A percentile compares a stretch with the other conserved stretches of the same genome.
These are phyloP conservation scores for Pulveroboletus sp. DNA, from an alignment of 768 basidiomycete genomes.

Conservation along the genomic window DNA sequence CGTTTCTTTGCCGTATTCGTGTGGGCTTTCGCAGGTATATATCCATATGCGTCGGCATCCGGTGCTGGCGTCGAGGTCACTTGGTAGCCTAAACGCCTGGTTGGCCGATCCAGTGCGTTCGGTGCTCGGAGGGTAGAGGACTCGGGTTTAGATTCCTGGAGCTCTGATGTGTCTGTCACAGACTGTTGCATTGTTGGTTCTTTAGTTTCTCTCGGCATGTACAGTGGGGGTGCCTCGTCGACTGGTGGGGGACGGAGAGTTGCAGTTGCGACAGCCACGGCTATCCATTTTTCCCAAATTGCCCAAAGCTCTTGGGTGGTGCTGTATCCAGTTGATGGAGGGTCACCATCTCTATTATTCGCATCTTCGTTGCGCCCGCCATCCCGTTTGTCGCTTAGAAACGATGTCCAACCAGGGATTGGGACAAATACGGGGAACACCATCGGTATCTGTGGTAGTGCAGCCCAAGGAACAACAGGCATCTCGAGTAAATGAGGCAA, in stretches of 20 bases:
- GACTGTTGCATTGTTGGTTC: slow-evolving; percentile 4
- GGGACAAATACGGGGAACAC: slow-evolving; percentile 80
- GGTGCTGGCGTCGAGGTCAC: slow-evolving; percentile 50
- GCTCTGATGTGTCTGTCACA: not conserved
- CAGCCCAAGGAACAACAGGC: slow-evolving; percentile 57
- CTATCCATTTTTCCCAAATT: slow-evolving; percentile 75
- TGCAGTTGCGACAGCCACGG: slow-evolving; percentile 47
- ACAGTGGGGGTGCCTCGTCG: slow-evolving; percentile 65
- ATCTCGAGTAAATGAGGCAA: slow-evolving; percentile 64
- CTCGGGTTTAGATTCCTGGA: slow-evolving; percentile 4
- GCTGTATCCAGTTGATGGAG: slow-evolving; percentile 36
- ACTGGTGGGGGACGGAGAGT: slow-evolving; percentile 38
- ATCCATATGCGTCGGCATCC: slow-evolving; percentile 65
- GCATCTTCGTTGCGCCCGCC: slow-evolving; percentile 22
- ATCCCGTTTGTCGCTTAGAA: slow-evolving; percentile 51
- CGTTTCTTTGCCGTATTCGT: slow-evolving; percentile 58
- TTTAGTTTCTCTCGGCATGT: slow-evolving; percentile 56
- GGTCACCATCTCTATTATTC: slow-evolving; percentile 32
- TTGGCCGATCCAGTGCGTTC: slow-evolving; percentile 29
- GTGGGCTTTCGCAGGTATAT: slow-evolving; percentile 47
- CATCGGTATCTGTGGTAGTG: slow-evolving; percentile 63
- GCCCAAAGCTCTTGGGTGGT: slow-evolving; percentile 62
- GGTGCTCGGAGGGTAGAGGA: slow-evolving; percentile 21
- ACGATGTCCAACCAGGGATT: slow-evolving; percentile 57
- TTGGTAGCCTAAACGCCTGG: slow-evolving; percentile 44